Base-by-base conservation (phyloP, 2,329 filamentous ascomycete species). In the Coniochaeta prunicola region DNA sequence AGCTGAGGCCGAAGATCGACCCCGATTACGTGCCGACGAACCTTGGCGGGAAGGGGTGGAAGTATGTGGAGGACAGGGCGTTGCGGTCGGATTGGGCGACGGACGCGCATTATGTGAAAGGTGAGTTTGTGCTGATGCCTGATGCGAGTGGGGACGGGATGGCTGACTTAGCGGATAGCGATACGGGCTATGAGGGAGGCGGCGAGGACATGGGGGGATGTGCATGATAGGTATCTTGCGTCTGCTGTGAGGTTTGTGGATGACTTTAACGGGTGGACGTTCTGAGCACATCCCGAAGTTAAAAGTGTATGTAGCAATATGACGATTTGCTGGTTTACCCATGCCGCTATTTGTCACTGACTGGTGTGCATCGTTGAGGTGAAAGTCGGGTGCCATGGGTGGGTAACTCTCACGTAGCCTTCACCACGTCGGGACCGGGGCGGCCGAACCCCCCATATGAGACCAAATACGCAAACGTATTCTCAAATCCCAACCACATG, bases 101-200 rank as follows among this genome's bases (percentile, higher is more conserved):
- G 1, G 91, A 97, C 74, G 82, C 90, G 19, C 90, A 96, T 73
- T 97, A 86, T 68, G 86, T 97, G 33, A 96, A 97, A 76, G 85
- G 89, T 86, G 74, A 70, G 77, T 64, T 30, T 33, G 4, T 24
- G 24, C 17, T 50, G n/a, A 21, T 24, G 33, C 40, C 24, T 12
- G 40, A 19, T 19, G 28, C 5, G 5, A 36, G n/a, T 40, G 55
- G 33, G 24, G 6, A 7, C 21, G 12, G 53, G 31, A 10, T 6
- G 2, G n/a, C 13, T 57, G 36, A 59, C 24, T 40, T 33, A 4
- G 9, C n/a, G n/a, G 13, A 2, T 60, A 87, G 89, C 82, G 17
- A 76, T 92, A 57, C 83, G 91, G 48, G 85, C 90, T 2, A 87
- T 93, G 77, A 86, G 79, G 70, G 90, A 90, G 69, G 88, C 87